A percentile compares a stretch with the other conserved stretches of the same genome.
Evolutionary conservation across 1,139 yeast genomes (phyloP).

Genomic region (Zygosaccharomyces pseudobailii): DNA sequence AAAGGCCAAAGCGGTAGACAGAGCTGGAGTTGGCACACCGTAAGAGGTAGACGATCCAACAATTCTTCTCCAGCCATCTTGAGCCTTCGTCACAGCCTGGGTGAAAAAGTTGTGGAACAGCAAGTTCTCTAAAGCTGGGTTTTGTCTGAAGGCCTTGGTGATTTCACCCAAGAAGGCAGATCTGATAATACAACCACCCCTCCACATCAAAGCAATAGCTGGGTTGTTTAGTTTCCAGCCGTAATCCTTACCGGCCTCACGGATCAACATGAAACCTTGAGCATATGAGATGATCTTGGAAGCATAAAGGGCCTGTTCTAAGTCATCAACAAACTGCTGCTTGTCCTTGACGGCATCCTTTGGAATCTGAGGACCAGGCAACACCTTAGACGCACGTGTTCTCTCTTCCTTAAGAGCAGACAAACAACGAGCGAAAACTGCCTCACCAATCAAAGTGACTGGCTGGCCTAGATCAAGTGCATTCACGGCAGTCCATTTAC

Average conservation of each 20-base stretch:
- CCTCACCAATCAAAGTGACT: conserved; percentile 97
- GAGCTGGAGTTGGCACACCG: conserved; percentile 98
- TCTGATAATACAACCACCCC: conserved; percentile 99
- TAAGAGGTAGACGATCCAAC: conserved; percentile 69
- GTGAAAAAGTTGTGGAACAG: conserved; percentile 94
- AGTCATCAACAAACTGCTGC: conserved; percentile 79
- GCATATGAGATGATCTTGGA: conserved; percentile 98
- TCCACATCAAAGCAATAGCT: conserved; percentile 98
- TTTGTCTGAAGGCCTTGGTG: conserved; percentile 90
- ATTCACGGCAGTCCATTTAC: conserved; percentile 99
- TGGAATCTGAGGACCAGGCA: conserved; percentile 71
- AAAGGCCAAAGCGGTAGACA: conserved; percentile 94
- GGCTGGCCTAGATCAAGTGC: conserved; percentile 98
- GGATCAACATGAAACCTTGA: conserved; percentile 98
- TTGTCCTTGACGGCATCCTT: conserved; percentile 64
- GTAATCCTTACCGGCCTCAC: conserved; percentile 96
- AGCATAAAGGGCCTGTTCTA: conserved; percentile 98
- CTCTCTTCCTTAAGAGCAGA: conserved; percentile 92
- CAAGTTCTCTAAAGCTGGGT: conserved; percentile 91
- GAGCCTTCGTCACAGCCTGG: conserved; percentile 88
- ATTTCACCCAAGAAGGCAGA: conserved; percentile 97
- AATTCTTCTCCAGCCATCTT: conserved; percentile 90
- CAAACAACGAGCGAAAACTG: conserved; percentile 94
- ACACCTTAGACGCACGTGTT: conserved; percentile 70
- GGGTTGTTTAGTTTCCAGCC: conserved; percentile 98